Conservation (phyloP, 352 stramenopile species). For the Globisporangium nodosum region DNA sequence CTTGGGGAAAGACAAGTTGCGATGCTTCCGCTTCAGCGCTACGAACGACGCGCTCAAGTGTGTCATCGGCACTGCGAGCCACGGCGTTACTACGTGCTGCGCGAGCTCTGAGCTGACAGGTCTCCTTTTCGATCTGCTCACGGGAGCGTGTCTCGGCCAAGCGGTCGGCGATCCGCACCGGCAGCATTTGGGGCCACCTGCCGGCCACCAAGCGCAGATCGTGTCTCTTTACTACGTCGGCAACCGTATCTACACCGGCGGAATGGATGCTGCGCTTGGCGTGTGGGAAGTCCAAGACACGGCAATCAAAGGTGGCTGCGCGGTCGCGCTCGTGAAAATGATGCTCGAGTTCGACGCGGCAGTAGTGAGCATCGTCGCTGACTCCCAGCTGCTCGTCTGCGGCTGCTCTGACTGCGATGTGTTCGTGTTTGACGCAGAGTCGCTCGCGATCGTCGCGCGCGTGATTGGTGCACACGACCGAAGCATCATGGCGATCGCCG, state of each 20-base stretch:
- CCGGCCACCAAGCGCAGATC: slow-evolving; percentile 63
- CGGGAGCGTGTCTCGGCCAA: slow-evolving; percentile 58
- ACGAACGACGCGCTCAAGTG: slow-evolving; percentile 69
- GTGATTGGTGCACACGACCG: slow-evolving; percentile 49
- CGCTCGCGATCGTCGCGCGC: slow-evolving; percentile 35
- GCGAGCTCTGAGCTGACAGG: slow-evolving; percentile 39
- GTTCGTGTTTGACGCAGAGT: slow-evolving; percentile 50
- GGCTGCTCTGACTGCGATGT: slow-evolving; percentile 67
- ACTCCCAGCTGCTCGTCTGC: slow-evolving; percentile 46
- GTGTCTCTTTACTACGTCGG: slow-evolving; percentile 56
- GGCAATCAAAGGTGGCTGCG: slow-evolving; percentile 41
- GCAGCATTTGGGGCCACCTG: slow-evolving; percentile 57
- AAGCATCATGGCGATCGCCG: slow-evolving; percentile 36
- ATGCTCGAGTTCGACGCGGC: slow-evolving; percentile 65
- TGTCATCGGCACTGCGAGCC: slow-evolving; percentile 62
- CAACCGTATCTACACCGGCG: slow-evolving; percentile 63
- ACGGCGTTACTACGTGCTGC: slow-evolving; percentile 58
- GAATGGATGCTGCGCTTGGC: slow-evolving; percentile 51
- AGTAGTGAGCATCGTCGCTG: slow-evolving; percentile 61
- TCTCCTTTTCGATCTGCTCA: slow-evolving; percentile 59
- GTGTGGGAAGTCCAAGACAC: slow-evolving; percentile 64
- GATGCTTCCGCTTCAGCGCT: slow-evolving; percentile 71
- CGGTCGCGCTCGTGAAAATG: slow-evolving; percentile 39
- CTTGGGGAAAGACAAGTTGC: slow-evolving; percentile 49
- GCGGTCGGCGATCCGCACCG: slow-evolving; percentile 52